These are phyloP conservation scores for Holtermanniella nyarrowii DNA, from an alignment of 768 basidiomycete species.

Conservation along the genomic window DNA sequence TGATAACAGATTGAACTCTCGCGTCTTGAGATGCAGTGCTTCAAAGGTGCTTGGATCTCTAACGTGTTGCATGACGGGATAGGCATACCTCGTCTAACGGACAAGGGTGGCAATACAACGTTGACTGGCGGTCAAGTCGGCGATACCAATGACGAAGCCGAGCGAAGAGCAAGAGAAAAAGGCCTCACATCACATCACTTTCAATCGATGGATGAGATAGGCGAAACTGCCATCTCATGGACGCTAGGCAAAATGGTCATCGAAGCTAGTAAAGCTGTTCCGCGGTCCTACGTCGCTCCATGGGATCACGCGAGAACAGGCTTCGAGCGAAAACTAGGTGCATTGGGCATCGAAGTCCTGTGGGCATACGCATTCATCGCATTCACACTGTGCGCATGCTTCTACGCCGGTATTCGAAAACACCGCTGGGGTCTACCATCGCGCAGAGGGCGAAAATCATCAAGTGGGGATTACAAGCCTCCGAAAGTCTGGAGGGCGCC, in stretches of 20 bases:
- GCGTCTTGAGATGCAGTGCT: conserved; percentile 92
- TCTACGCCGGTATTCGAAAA: conserved; percentile 18
- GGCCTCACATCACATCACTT: conserved; percentile 55
- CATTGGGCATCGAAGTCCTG: conserved; percentile 25
- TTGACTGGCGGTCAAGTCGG: conserved; percentile 45
- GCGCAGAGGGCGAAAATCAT: conserved; percentile 19
- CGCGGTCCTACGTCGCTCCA: conserved; percentile 9
- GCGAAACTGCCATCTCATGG: conserved; percentile 91
- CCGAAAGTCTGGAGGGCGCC: no score
- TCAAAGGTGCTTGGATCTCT: conserved; percentile 97
- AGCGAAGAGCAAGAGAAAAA: conserved; percentile 65
- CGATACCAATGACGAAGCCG: conserved; percentile 52
- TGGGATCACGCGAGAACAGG: conserved; percentile 4
- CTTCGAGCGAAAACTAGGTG: conserved; percentile 13
- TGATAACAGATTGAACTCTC: conserved; percentile 59
- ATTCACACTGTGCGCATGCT: conserved; percentile 14
- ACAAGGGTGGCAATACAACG: conserved; percentile 67
- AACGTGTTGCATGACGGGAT: conserved; percentile 95
- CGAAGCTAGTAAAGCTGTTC: conserved; percentile 59
- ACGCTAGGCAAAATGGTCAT: conserved; percentile 98
- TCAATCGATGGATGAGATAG: conserved; percentile 84
- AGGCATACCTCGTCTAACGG: conserved; percentile 82
- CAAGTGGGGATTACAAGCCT: conserved; percentile 13
- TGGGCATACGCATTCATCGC: conserved; percentile 30
- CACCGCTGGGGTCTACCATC: conserved; percentile 1